These are phyloP conservation scores for Termitomyces sp. DNA, from an alignment of 768 basidiomycete genomes.

Conservation along the genomic window DNA sequence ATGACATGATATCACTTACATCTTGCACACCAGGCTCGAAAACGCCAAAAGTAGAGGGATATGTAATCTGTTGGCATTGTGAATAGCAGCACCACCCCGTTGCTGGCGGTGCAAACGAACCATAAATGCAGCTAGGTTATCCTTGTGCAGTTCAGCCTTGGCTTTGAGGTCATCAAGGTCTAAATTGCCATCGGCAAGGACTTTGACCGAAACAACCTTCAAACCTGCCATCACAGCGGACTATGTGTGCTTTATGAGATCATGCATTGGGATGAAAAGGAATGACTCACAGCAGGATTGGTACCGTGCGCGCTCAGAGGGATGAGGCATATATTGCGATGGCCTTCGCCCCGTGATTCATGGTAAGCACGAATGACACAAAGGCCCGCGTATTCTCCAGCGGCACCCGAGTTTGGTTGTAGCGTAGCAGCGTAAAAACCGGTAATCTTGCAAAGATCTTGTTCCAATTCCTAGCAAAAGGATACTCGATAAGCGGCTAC, in stretches of 20 bases:
- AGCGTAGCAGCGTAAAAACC: constrained; percentile 95
- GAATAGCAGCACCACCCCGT: not conserved
- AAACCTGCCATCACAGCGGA: constrained; percentile 97
- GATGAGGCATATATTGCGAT: constrained; percentile 90
- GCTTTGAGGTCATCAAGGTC: constrained; percentile 81
- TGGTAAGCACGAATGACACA: constrained; percentile 94
- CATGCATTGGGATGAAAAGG: not conserved
- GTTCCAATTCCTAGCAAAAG: constrained; percentile 74
- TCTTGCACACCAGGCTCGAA: constrained; percentile 90
- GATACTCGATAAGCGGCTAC: not conserved
- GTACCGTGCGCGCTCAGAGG: constrained; percentile 97
- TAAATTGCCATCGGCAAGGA: constrained; percentile 80
- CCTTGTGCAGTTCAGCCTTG: constrained; percentile 90
- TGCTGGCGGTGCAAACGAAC: constrained; percentile 33
- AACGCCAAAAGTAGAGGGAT: constrained; percentile 96
- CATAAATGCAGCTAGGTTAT: constrained; percentile 95
- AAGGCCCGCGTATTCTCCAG: constrained; percentile 96
- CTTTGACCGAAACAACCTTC: constrained; percentile 95
- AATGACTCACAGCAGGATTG: constrained; percentile 81
- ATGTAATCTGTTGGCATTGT: constrained; percentile 71
- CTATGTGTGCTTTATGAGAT: constrained; percentile 35
- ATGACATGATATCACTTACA: constrained; percentile 29
- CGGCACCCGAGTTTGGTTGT: constrained; percentile 99
- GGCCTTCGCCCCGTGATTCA: constrained; percentile 78
- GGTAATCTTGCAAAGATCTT: constrained; percentile 89